Base-by-base conservation (phyloP, 768 basidiomycete genomes). In the Naganishia onofrii region DNA sequence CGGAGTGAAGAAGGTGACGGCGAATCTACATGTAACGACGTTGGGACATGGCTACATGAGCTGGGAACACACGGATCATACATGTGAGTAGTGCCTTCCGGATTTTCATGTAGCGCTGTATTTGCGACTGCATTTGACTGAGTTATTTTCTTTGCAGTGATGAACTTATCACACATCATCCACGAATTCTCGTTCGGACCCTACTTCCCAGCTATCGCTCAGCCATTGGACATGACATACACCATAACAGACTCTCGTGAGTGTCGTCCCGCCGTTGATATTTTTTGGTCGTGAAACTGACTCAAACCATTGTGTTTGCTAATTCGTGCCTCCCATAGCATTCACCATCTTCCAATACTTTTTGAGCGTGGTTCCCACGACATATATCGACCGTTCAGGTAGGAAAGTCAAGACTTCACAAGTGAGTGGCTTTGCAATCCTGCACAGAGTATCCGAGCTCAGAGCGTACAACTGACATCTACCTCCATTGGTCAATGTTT, bases 91-190 rank as follows among this genome's bases (percentile, higher is more conserved):
- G 7, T n/a, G n/a, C n/a, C n/a, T n/a, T n/a, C n/a, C n/a, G n/a
- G n/a, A n/a, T n/a, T n/a, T n/a, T n/a, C n/a, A n/a, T n/a, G n/a
- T n/a, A n/a, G n/a, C n/a, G n/a, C n/a, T n/a, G n/a, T n/a, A n/a
- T n/a, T n/a, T n/a, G n/a, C n/a, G n/a, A n/a, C n/a, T n/a, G 26
- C 13, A 28, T 34, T 58, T 32, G 34, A n/a, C 19, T 17, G 48
- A 52, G 19, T 57, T 8, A 15, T 15, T 10, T 42, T 54, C 29
- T 0, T 13, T 1, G 0, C 17, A 95, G 93, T 88, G 74, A 93
- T 97, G 92, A 99, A 99, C 77, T 85, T 99, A 42, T 93, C 92
- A 2, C 95, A 98, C 83, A 88, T 96, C 72, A 93, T 98, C 76
- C 89, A 89, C 65, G 95, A 99, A 80, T 96, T 97, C 79, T 96